These are phyloP conservation scores for Artemisia tridentata DNA, from an alignment of 129 eudicot genomes.

Conservation along the genomic window DNA sequence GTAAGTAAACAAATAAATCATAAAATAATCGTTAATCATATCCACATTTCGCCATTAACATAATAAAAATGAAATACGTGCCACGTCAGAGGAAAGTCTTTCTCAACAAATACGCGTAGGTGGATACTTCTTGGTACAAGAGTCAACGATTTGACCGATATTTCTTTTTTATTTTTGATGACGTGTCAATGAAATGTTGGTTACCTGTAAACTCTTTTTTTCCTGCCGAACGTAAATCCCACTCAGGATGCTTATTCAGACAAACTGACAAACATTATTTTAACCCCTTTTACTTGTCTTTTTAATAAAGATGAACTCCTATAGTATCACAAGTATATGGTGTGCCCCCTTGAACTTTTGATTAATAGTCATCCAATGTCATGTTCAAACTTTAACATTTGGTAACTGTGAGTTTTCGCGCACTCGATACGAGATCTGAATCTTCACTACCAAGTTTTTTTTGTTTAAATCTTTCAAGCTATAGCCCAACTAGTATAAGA, in stretches of 20 bases:
- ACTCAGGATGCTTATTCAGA: not conserved
- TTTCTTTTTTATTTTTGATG: conserved; percentile 1
- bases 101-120: conserved; percentile 29
- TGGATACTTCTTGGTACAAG: conserved; percentile 19
- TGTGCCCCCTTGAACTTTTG: not conserved
- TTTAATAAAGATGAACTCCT: not conserved
- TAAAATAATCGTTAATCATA: too few species aligned
- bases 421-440: not conserved
- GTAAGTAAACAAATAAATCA: too few species aligned
- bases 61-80: not conserved
- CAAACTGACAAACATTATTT: not conserved
- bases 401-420: not conserved
- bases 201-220: conserved; percentile 14
- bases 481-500: too few species aligned
- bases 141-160: conserved; percentile 30
- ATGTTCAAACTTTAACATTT: too few species aligned
- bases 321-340: not conserved
- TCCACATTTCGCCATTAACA: not conserved
- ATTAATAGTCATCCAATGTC: not conserved
- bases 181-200: conserved; percentile 29
- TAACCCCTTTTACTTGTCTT: conserved; percentile 10
- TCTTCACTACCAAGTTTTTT: too few species aligned
- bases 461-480: too few species aligned
- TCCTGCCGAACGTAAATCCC: conserved; percentile 26
- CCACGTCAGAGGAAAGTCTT: conserved; percentile 18